Conservation (phyloP, 164 flowering plant species). For the Annona squamosa region DNA sequence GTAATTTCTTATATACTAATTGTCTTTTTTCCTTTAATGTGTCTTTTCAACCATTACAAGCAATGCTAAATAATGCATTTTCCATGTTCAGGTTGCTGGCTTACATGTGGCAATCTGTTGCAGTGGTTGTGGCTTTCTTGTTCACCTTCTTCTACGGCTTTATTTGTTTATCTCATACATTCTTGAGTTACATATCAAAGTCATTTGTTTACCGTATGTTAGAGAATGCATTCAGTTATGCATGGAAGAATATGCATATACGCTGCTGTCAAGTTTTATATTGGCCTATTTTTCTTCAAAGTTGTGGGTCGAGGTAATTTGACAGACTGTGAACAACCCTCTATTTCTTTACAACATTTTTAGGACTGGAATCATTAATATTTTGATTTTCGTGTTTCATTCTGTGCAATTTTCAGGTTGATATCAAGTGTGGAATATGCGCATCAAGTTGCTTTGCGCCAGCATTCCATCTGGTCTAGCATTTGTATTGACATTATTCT, state of each 20-base stretch:
- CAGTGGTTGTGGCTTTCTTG: conserved; percentile 43
- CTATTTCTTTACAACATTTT: not conserved
- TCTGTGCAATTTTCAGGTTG: conserved; percentile 38
- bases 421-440: conserved; percentile 68
- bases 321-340: not conserved
- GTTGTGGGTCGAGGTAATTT: conserved; percentile 46
- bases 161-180: conserved; percentile 43
- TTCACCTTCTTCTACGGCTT: conserved; percentile 50
- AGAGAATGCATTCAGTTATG: conserved; percentile 30
- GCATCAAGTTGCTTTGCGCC: conserved; percentile 57
- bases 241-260: conserved; percentile 45
- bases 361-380: not conserved
- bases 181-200: conserved; percentile 29
- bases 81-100: conserved; percentile 45
- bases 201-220: conserved; percentile 20
- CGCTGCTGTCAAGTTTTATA: conserved; percentile 71
- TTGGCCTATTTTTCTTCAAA: conserved; percentile 72
- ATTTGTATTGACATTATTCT: conserved; percentile 57
- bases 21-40: not conserved
- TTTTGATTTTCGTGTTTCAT: not conserved
- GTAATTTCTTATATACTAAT: conserved; percentile 20
- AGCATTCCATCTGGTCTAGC: conserved; percentile 78
- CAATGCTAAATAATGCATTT: conserved; percentile 9
- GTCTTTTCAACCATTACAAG: not conserved
- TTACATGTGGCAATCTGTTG: conserved; percentile 31